phyloP scores from a whole-genome alignment of 148 eudicot species.

The Gaultheria prostrata region DNA sequence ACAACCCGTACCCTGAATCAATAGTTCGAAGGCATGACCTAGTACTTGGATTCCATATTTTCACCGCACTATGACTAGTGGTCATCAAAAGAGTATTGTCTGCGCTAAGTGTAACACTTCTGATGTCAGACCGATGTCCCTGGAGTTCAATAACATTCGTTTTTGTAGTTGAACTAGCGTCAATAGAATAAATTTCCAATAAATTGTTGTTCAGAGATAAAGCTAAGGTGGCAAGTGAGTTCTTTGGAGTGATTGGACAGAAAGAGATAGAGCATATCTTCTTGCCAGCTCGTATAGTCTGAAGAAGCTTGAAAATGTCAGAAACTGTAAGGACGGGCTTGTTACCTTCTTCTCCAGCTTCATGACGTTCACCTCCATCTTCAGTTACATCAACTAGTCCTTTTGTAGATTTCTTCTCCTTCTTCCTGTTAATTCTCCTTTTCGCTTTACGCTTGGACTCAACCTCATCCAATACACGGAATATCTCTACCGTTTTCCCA shows the following conservation, averaged over 20 bases:
- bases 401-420: slow-evolving; percentile 70
- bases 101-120: slow-evolving; percentile 86
- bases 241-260: slow-evolving; percentile 61
- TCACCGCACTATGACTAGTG: slow-evolving; percentile 82
- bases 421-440: slow-evolving; percentile 75
- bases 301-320: slow-evolving; percentile 78
- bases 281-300: slow-evolving; percentile 69
- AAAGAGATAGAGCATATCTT: slow-evolving; percentile 88
- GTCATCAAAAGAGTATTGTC: slow-evolving; percentile 92
- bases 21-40: slow-evolving; percentile 85
- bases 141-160: slow-evolving; percentile 75
- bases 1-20: slow-evolving; percentile 89
- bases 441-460: slow-evolving; percentile 89
- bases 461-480: slow-evolving; percentile 73
- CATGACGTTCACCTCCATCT: slow-evolving; percentile 38
- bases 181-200: slow-evolving; percentile 68
- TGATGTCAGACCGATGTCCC: slow-evolving; percentile 89
- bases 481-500: slow-evolving; percentile 86
- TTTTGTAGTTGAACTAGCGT: slow-evolving; percentile 43
- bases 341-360: slow-evolving; percentile 35
- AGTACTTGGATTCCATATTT: slow-evolving; percentile 97
- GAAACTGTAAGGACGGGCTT: slow-evolving; percentile 45
- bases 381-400: slow-evolving; percentile 37
- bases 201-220: slow-evolving; percentile 84
- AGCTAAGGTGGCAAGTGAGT: slow-evolving; percentile 68